Percentiles rank a stretch among this genome's conserved stretches.
Evolutionary conservation across 305 asterid species (phyloP).

Genomic region (Plantago rigida): DNA sequence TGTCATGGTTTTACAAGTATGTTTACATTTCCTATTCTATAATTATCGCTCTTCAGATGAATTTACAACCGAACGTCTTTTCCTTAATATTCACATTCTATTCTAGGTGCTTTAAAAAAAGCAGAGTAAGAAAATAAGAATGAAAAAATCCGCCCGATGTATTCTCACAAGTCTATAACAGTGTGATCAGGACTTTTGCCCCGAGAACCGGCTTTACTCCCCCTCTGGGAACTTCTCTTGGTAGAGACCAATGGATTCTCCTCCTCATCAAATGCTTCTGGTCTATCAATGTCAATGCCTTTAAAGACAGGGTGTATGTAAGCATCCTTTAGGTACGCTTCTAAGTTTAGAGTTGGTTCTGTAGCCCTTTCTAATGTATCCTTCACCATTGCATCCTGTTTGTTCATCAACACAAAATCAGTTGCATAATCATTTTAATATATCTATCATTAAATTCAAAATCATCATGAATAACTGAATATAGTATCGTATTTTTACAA

Average conservation of each 20-base stretch:
- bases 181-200: conserved; percentile 31
- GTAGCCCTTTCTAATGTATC: conserved; percentile 79
- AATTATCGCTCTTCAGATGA: conserved; percentile 1
- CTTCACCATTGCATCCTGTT: conserved; percentile 79
- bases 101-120: conserved; percentile 16
- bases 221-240: conserved; percentile 50
- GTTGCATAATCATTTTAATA: not conserved
- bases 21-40: conserved; percentile 2
- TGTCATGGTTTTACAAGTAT: conserved; percentile 9
- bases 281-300: conserved; percentile 37
- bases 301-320: conserved; percentile 72
- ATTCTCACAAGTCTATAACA: conserved; percentile 1
- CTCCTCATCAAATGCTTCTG: conserved; percentile 46
- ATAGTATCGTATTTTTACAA: too few species aligned
- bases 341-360: conserved; percentile 58
- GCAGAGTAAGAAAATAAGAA: conserved; percentile 6
- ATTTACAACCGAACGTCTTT: not conserved
- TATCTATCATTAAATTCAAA: too few species aligned
- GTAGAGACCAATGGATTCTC: conserved; percentile 68
- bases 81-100: conserved; percentile 24
- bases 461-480: too few species aligned
- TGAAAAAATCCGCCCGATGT: not conserved
- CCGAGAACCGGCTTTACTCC: conserved; percentile 37
- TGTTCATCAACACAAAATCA: conserved; percentile 6
- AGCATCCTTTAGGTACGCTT: conserved; percentile 64